Evolutionary conservation across 1,284 basidiomycete species (phyloP).

Genomic region (Cryptococcus maquisensis): DNA sequence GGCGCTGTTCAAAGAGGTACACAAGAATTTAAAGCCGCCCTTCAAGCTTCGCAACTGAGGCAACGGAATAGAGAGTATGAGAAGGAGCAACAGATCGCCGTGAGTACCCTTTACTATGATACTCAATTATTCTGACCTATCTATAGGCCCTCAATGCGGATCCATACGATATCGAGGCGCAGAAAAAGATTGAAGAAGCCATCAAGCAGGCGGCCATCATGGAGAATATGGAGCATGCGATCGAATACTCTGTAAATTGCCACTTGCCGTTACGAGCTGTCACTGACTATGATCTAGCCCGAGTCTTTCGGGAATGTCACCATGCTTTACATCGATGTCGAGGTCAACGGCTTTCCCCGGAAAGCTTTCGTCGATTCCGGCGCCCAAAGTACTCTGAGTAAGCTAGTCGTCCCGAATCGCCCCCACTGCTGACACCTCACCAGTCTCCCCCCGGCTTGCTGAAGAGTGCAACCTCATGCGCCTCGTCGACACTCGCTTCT

Average conservation of each 20-base stretch:
- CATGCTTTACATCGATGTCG: slow-evolving; percentile 80
- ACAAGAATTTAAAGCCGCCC: slow-evolving; percentile 66
- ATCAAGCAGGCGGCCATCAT: slow-evolving; percentile 84
- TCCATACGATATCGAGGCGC: slow-evolving; percentile 85
- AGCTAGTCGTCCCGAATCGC: slow-evolving; percentile 37
- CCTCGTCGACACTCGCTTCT: slow-evolving; percentile 78
- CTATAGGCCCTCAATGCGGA: slow-evolving; percentile 63
- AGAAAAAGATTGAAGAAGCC: slow-evolving; percentile 86
- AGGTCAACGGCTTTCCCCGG: slow-evolving; percentile 84
- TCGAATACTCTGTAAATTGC: slow-evolving; percentile 66
- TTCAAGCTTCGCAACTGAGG: slow-evolving; percentile 61
- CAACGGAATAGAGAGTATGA: slow-evolving; percentile 57
- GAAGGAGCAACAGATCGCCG: slow-evolving; percentile 62
- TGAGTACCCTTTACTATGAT: slow-evolving; percentile 13
- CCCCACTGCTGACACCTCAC: neutral
- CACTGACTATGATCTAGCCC: slow-evolving; percentile 54
- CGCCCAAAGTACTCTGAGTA: slow-evolving; percentile 93
- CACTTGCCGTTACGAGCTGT: neutral
- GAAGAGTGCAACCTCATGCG: slow-evolving; percentile 93
- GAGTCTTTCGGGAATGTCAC: slow-evolving; percentile 90
- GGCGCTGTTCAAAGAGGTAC: slow-evolving; percentile 66
- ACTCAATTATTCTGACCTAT: slow-evolving; percentile 34
- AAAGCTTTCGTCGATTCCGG: slow-evolving; percentile 98
- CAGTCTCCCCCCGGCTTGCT: slow-evolving; percentile 92
- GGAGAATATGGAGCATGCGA: slow-evolving; percentile 86